Conservation (phyloP, 2,329 filamentous ascomycete species). For the Celoporthe dispersa region DNA sequence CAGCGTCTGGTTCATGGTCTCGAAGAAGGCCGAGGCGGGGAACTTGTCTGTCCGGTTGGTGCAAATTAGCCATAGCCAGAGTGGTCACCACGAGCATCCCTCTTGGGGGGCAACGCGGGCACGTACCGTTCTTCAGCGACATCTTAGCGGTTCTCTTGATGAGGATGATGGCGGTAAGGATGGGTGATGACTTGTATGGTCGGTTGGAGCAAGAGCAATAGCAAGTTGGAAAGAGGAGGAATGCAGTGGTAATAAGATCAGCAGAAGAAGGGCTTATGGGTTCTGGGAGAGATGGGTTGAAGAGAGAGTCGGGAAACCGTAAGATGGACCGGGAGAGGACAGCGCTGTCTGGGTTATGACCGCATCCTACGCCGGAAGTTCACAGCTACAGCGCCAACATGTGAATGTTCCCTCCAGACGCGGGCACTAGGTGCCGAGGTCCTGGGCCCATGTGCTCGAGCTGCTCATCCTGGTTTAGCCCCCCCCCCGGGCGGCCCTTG, state of each 20-base stretch:
- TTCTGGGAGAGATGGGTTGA: neutral
- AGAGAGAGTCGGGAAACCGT: neutral
- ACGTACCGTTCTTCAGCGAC: conserved; percentile 74
- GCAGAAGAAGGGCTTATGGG: neutral
- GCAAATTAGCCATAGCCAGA: conserved; percentile 14
- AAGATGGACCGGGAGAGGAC: conserved; percentile 1
- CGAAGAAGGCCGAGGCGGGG: conserved; percentile 89
- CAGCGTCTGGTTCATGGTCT: conserved; percentile 79
- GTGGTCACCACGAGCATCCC: neutral
- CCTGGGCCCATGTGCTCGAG: conserved; percentile 12
- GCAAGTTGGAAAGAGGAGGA: neutral
- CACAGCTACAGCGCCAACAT: conserved; percentile 9
- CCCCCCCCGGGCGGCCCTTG: neutral
- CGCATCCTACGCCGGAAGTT: conserved; percentile 7
- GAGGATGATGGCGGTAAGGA: neutral
- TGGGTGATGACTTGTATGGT: neutral
- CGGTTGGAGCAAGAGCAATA: neutral
- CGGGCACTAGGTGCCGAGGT: conserved; percentile 25
- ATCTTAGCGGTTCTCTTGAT: conserved; percentile 50
- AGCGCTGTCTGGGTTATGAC: conserved; percentile 15
- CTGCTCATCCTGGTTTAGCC: conserved; percentile 24
- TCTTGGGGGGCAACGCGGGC: neutral
- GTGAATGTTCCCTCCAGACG: conserved; percentile 21
- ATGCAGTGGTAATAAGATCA: neutral
- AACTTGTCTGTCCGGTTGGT: conserved; percentile 66